A percentile compares a stretch with the other conserved stretches of the same genome.
phyloP scores from a whole-genome alignment of 2,329 filamentous ascomycete genomes.

The Pseudogymnoascus sp. region DNA sequence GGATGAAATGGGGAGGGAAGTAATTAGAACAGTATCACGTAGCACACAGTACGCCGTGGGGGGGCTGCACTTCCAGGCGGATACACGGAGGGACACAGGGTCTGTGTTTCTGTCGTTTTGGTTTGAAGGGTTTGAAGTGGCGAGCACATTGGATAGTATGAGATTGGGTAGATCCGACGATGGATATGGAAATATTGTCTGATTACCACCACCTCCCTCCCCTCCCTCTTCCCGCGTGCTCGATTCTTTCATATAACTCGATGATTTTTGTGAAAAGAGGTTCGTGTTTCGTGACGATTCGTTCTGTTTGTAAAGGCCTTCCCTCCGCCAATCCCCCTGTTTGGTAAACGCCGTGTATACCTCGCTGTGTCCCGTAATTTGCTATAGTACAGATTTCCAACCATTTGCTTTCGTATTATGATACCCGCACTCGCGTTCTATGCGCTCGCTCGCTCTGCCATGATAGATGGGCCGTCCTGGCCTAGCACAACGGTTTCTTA shows the following conservation, averaged over 20 bases:
- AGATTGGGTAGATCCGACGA: background rate
- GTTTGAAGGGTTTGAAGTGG: background rate
- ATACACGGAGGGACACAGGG: too few relatives aligned
- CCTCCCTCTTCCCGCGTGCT: background rate
- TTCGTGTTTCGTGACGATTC: background rate
- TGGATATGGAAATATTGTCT: background rate
- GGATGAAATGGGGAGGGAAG: background rate
- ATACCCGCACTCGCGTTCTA: background rate
- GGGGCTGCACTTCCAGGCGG: too few relatives aligned
- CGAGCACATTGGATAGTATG: background rate
- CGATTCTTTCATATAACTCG: background rate
- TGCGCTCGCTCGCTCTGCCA: background rate
- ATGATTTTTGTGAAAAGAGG: background rate
- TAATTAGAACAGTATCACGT: background rate
- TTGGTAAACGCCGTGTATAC: background rate
- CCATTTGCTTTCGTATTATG: background rate
- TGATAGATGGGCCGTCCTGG: background rate
- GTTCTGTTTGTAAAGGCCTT: background rate
- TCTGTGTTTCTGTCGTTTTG: background rate
- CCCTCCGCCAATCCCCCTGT: background rate
- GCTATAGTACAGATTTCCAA: background rate
- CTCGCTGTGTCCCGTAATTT: background rate
- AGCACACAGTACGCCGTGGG: background rate
- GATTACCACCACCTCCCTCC: background rate
- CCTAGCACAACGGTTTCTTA: slow-evolving; percentile 28